A percentile compares a stretch with the other conserved stretches of the same genome.
Evolutionary conservation across 768 basidiomycete genomes (phyloP).

Genomic region (Lentinus tigrinus): DNA sequence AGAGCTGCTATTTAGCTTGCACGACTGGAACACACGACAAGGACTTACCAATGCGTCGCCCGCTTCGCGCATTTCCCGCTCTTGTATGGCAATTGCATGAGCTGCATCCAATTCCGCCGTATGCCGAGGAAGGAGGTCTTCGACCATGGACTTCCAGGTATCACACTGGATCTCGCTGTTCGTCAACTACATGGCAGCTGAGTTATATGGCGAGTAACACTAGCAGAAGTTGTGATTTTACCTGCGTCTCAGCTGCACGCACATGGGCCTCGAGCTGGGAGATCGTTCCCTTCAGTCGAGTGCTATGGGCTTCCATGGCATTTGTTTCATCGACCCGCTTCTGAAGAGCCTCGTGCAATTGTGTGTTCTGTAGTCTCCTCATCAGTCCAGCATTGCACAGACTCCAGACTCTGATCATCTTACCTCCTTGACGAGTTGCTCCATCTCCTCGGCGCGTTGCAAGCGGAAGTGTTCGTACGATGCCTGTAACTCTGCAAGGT

Average conservation of each 20-base stretch:
- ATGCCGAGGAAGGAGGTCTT: constrained; percentile 2
- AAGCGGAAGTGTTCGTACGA: not conserved
- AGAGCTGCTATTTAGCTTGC: not conserved
- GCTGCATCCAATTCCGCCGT: not conserved
- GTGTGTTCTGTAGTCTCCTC: not conserved
- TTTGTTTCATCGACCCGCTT: not conserved
- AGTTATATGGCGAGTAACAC: not conserved
- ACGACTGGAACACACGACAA: too few species aligned
- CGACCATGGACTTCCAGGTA: constrained; percentile 2
- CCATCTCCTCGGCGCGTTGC: too few species aligned
- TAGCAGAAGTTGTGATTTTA: not conserved
- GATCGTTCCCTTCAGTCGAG: not conserved
- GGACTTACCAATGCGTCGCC: not conserved
- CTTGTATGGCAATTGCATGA: not conserved
- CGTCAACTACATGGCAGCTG: not conserved
- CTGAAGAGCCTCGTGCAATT: not conserved
- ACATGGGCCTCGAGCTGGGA: not conserved
- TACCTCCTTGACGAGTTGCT: too few species aligned
- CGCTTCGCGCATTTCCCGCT: not conserved
- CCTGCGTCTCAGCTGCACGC: not conserved
- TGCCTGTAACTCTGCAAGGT: not conserved
- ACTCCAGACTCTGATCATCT: too few species aligned
- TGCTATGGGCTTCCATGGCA: not conserved
- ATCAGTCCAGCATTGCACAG: not conserved
- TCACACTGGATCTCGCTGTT: constrained; percentile 6